Percentiles rank a stretch among this genome's conserved stretches.
Conservation (phyloP, 768 basidiomycete species). For the Collybiopsis luxurians region DNA sequence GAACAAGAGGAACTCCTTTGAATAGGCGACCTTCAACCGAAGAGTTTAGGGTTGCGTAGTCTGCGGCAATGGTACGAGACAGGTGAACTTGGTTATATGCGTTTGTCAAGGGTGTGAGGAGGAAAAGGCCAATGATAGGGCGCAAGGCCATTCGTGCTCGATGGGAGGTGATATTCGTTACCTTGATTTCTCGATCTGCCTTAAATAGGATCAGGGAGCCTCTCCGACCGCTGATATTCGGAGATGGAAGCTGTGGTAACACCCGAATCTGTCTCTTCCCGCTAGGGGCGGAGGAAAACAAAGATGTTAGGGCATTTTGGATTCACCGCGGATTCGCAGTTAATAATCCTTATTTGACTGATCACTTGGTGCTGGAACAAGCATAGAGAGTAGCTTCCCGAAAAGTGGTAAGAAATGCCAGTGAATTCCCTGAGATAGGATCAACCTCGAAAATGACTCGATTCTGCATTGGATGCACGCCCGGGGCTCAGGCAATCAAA, state of each 20-base stretch:
- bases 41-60: not conserved
- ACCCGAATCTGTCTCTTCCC: not conserved
- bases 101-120: not conserved
- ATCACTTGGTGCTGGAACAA: too few species aligned
- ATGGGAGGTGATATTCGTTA: not conserved
- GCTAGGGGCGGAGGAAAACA: constrained; percentile 1
- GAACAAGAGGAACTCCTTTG: not conserved
- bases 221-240: not conserved
- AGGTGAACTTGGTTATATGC: constrained; percentile 1
- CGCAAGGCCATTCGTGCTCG: not conserved
- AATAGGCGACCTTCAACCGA: constrained; percentile 5
- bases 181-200: not conserved
- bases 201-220: not conserved
- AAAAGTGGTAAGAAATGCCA: too few species aligned
- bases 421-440: too few species aligned
- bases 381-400: too few species aligned
- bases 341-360: too few species aligned
- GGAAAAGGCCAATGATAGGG: not conserved
- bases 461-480: too few species aligned
- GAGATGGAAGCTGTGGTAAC: not conserved
- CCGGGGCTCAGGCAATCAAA: too few species aligned
- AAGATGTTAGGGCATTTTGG: not conserved
- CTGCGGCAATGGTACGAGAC: not conserved
- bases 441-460: too few species aligned
- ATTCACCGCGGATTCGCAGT: constrained; percentile 6